Percentiles rank a stretch among this genome's conserved stretches.
phyloP scores from a whole-genome alignment of 164 flowering plant genomes.

The Sextonia rubra region DNA sequence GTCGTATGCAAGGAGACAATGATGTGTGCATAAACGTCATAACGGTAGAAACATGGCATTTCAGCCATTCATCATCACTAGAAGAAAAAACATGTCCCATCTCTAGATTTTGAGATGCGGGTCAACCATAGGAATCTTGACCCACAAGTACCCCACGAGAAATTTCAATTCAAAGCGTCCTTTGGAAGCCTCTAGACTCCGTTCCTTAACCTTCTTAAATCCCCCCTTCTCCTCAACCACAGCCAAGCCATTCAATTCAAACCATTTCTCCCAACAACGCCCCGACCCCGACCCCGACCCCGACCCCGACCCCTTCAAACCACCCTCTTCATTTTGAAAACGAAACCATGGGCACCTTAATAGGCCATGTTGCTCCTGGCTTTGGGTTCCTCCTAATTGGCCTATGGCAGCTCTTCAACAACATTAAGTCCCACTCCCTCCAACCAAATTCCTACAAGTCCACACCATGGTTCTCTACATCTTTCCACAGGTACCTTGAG shows the following conservation, averaged over 20 bases:
- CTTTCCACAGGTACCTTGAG: conserved; percentile 21
- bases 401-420: conserved; percentile 43
- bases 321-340: neutral
- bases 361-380: conserved; percentile 36
- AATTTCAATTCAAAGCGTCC: neutral
- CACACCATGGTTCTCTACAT: conserved; percentile 29
- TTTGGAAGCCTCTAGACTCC: conserved; percentile 1
- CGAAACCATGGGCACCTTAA: conserved; percentile 24
- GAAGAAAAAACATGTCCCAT: neutral
- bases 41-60: neutral
- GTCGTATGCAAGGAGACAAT: too few species aligned
- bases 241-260: neutral
- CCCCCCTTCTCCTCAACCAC: neutral
- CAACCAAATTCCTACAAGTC: conserved; percentile 21
- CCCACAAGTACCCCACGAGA: neutral
- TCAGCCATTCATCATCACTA: neutral
- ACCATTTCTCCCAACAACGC: neutral
- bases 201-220: neutral
- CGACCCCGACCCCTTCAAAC: neutral
- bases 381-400: conserved; percentile 31
- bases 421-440: conserved; percentile 24
- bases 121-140: neutral
- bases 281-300: neutral
- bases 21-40: too few species aligned
- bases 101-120: neutral